Conservation (phyloP, 768 basidiomycete genomes). For the Suillus placidus region DNA sequence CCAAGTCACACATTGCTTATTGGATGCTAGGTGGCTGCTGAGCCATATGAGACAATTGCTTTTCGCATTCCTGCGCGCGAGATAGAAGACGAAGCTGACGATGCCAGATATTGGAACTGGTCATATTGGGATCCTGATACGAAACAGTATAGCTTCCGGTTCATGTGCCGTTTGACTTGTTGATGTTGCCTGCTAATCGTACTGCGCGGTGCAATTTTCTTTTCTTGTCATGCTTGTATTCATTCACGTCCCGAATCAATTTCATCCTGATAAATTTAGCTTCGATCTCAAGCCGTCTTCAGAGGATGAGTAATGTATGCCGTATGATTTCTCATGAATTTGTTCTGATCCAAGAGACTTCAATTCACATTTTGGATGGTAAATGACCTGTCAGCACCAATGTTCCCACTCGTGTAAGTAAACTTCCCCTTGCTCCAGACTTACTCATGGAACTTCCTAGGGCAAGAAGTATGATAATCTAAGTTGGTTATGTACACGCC, state of each 20-base stretch:
- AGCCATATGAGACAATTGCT: constrained; percentile 99
- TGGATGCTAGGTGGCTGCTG: constrained; percentile 84
- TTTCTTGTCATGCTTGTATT: not conserved
- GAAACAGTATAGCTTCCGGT: constrained; percentile 97
- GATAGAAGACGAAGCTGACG: constrained; percentile 93
- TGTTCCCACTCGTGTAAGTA: constrained; percentile 29
- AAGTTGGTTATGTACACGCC: not conserved
- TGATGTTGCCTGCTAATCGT: constrained; percentile 20
- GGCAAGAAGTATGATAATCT: constrained; percentile 22
- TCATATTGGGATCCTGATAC: constrained; percentile 99
- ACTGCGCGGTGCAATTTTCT: not conserved
- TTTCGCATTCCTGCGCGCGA: constrained; percentile 97
- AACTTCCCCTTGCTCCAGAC: constrained; percentile 22
- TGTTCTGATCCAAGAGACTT: not conserved
- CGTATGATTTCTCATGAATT: not conserved
- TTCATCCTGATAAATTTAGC: not conserved
- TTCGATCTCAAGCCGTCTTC: not conserved
- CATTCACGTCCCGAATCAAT: not conserved
- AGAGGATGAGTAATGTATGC: constrained; percentile 6
- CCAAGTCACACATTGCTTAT: constrained; percentile 32
- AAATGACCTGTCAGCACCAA: constrained; percentile 33
- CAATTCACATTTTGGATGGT: not conserved
- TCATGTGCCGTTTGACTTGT: constrained; percentile 78
- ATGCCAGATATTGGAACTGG: constrained; percentile 94
- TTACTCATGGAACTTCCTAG: constrained; percentile 26